Evolutionary conservation across 2,329 filamentous ascomycete genomes (phyloP).

Genomic region (Neofusicoccum cordaticola): DNA sequence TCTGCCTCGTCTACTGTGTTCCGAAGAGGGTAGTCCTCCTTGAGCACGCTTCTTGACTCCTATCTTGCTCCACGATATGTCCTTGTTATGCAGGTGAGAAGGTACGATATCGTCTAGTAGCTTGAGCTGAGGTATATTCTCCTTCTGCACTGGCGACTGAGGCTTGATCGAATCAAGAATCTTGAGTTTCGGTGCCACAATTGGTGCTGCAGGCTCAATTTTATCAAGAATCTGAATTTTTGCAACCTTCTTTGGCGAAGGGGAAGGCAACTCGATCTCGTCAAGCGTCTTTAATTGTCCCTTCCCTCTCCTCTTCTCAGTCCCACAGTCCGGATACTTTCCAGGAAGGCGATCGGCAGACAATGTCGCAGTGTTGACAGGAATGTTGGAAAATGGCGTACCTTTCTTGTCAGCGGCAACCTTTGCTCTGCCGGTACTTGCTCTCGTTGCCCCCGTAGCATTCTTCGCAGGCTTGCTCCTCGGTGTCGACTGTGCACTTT

Average conservation of each 20-base stretch:
- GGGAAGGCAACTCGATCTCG: background rate
- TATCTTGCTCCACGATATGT: no score
- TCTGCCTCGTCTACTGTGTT: background rate
- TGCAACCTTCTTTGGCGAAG: background rate
- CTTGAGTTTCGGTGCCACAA: background rate
- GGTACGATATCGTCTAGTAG: background rate
- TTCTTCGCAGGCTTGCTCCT: background rate
- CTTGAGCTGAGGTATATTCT: background rate
- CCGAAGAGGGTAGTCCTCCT: background rate
- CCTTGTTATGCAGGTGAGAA: background rate
- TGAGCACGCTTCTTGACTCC: no score
- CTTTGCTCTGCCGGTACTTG: background rate
- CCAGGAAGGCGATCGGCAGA: background rate
- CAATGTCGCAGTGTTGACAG: background rate
- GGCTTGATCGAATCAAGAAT: background rate
- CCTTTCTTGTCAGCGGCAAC: background rate
- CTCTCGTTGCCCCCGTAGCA: background rate
- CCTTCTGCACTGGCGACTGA: background rate
- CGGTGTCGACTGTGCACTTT: background rate
- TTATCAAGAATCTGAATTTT: background rate
- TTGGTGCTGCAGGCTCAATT: background rate
- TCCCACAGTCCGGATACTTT: background rate
- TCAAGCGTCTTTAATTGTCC: background rate
- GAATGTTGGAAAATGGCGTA: background rate
- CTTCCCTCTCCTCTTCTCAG: background rate